Conservation (phyloP, 140 eudicot species). For the Erigeron philadelphicus region DNA sequence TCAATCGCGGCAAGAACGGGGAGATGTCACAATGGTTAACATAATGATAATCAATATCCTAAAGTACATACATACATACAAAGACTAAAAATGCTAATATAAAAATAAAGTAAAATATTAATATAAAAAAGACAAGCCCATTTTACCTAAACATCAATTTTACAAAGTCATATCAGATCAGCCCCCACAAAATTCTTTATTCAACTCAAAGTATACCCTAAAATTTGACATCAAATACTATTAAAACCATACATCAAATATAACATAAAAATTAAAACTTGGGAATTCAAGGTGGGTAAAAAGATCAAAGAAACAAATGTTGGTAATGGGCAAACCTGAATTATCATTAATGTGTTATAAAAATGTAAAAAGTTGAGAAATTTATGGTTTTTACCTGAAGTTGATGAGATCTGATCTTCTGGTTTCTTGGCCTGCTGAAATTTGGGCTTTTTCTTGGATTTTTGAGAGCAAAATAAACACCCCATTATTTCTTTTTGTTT, state of each 20-base stretch:
- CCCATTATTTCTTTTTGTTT: constrained; percentile 50
- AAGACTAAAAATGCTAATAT: constrained; percentile 9
- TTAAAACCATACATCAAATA: background rate
- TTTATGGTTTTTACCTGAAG: constrained; percentile 39
- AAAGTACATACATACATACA: background rate
- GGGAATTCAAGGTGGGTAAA: background rate
- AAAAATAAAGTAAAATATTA: too few species aligned
- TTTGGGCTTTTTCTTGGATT: constrained; percentile 56
- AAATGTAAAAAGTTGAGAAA: background rate
- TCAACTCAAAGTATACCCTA: constrained; percentile 23
- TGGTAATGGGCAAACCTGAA: constrained; percentile 21
- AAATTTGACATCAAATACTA: background rate
- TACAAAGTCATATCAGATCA: constrained; percentile 35
- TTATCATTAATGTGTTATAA: constrained; percentile 15
- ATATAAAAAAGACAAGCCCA: background rate
- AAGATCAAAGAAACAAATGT: constrained; percentile 24
- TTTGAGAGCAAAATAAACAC: constrained; percentile 58
- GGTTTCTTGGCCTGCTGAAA: constrained; percentile 43
- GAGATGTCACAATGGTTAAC: constrained; percentile 1
- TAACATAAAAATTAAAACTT: background rate
- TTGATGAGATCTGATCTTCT: constrained; percentile 80
- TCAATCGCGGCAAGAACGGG: too few species aligned
- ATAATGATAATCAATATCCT: constrained; percentile 13
- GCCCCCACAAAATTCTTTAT: constrained; percentile 27
- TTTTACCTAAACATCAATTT: constrained; percentile 17